These are phyloP conservation scores for Amphibolis antarctica DNA, from an alignment of 106 monocot genomes.

Conservation along the genomic window DNA sequence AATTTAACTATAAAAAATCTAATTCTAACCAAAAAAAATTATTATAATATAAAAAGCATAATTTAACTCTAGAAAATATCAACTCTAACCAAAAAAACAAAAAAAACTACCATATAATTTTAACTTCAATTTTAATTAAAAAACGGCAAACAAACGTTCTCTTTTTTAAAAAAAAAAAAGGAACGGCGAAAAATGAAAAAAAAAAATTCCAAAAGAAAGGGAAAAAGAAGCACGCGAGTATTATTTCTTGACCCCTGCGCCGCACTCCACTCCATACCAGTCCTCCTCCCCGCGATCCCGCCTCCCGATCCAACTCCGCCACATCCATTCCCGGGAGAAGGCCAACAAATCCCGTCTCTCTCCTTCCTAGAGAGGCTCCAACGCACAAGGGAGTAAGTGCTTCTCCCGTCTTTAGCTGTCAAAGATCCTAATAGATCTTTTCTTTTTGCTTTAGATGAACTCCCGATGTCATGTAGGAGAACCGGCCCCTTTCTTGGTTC, in stretches of 20 bases:
- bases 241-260: not conserved
- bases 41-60: no score
- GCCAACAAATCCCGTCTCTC: not conserved
- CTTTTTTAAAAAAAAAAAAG: not conserved
- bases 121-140: no score
- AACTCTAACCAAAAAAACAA: no score
- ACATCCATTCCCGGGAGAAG: not conserved
- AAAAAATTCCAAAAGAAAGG: no score
- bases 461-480: not conserved
- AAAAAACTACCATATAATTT: no score
- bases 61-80: no score
- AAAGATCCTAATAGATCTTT: not conserved
- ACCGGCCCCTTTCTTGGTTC: not conserved
- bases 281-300: not conserved
- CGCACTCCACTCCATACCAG: not conserved
- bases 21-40: no score
- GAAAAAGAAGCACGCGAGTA: slow-evolving; percentile 3
- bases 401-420: not conserved
- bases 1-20: no score
- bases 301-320: not conserved
- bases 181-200: not conserved
- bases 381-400: not conserved
- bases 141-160: no score
- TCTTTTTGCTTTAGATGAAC: not conserved
- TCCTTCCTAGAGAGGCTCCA: not conserved